phyloP scores from a whole-genome alignment of 805 yeast genomes.

The Ogataea minuta region DNA sequence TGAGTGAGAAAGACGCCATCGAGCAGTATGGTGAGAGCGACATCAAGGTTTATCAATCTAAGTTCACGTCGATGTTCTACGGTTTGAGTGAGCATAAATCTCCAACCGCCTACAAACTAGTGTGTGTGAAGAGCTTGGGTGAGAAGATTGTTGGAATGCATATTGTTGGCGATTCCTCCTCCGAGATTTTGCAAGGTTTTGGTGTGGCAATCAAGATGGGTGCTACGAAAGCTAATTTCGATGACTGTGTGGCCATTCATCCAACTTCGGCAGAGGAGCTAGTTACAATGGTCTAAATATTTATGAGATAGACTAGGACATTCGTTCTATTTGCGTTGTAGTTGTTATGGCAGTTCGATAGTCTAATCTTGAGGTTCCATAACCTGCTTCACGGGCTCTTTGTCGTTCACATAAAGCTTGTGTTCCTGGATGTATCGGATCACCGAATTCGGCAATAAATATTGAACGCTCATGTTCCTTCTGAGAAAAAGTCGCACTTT shows the following conservation, averaged over 20 bases:
- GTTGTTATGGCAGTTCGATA: not conserved
- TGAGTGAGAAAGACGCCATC: slow-evolving; percentile 75
- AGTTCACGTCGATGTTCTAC: slow-evolving; percentile 89
- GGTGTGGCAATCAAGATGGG: slow-evolving; percentile 99
- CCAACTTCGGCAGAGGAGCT: slow-evolving; percentile 98
- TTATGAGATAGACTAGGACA: not conserved
- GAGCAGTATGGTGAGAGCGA: slow-evolving; percentile 76
- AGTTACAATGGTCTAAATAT: slow-evolving; percentile 64
- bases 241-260: slow-evolving; percentile 94
- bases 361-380: slow-evolving; percentile 34
- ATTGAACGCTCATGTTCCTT: slow-evolving; percentile 96
- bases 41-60: slow-evolving; percentile 77
- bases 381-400: slow-evolving; percentile 94
- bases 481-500: slow-evolving; percentile 90
- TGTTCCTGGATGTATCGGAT: slow-evolving; percentile 94
- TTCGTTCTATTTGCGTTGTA: slow-evolving; percentile 1
- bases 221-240: slow-evolving; percentile 95
- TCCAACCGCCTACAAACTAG: slow-evolving; percentile 83
- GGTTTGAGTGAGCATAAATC: slow-evolving; percentile 81
- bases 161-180: slow-evolving; percentile 83
- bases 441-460: slow-evolving; percentile 88
- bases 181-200: slow-evolving; percentile 96
- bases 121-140: slow-evolving; percentile 65
- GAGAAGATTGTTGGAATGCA: slow-evolving; percentile 97
- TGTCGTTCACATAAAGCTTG: slow-evolving; percentile 75